phyloP scores from a whole-genome alignment of 345 rosid genomes.

The Hevea brasiliensis region DNA sequence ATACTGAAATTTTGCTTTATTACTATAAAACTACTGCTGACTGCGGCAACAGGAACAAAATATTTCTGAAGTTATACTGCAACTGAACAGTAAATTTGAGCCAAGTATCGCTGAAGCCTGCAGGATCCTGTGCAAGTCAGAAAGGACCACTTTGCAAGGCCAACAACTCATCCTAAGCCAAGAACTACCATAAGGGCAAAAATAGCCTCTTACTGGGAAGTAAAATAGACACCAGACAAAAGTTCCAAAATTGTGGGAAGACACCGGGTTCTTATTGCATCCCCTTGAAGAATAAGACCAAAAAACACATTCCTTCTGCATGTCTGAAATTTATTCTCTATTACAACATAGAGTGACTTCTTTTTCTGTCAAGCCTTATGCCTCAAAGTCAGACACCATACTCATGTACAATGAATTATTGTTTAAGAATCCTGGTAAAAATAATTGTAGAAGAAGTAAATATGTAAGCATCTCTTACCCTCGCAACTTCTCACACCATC shows the following conservation, averaged over 20 bases:
- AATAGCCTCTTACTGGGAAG: background rate
- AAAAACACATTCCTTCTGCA: too few relatives aligned
- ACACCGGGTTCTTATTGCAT: too few relatives aligned
- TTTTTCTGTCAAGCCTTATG: background rate
- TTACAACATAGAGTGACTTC: background rate
- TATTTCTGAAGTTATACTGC: background rate
- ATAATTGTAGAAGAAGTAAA: background rate
- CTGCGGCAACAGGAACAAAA: background rate
- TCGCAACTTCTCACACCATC: slow-evolving; percentile 78
- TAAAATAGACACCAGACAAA: background rate
- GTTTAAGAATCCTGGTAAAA: background rate
- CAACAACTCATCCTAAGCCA: too few relatives aligned
- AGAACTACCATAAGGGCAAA: background rate
- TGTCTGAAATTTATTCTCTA: background rate
- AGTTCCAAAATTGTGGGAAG: too few relatives aligned
- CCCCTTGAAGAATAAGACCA: too few relatives aligned
- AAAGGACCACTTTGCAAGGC: background rate
- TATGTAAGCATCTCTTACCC: slow-evolving; percentile 48
- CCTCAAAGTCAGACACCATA: background rate
- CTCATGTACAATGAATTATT: background rate
- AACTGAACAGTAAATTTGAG: background rate
- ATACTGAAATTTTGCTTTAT: background rate
- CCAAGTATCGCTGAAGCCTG: background rate
- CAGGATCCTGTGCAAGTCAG: background rate
- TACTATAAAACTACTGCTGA: background rate